These are phyloP conservation scores for Xylaria sp. DNA, from an alignment of 2,329 filamentous ascomycete genomes.

Conservation along the genomic window DNA sequence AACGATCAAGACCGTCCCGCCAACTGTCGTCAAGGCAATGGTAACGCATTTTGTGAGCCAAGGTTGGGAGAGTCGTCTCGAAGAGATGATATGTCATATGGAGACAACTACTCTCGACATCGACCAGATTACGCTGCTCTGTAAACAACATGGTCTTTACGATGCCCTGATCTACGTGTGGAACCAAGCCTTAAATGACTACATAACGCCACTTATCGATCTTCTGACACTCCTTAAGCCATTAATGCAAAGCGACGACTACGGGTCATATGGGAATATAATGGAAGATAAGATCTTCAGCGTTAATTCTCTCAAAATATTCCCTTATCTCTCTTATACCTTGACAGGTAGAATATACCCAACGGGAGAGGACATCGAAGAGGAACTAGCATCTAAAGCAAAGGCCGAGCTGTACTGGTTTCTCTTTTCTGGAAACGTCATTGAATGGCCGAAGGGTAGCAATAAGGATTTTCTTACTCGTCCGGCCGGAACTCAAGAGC, in stretches of 20 bases:
- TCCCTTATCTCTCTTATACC: constrained; percentile 92
- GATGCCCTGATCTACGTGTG: constrained; percentile 97
- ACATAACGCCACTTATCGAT: constrained; percentile 89
- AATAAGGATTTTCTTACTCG: constrained; percentile 70
- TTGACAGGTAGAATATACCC: constrained; percentile 93
- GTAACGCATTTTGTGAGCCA: constrained; percentile 82
- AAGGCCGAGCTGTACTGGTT: constrained; percentile 94
- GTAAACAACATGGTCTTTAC: constrained; percentile 91
- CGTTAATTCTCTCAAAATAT: constrained; percentile 86
- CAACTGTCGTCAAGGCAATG: constrained; percentile 84
- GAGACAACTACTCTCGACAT: constrained; percentile 92
- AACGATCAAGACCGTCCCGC: constrained; percentile 79
- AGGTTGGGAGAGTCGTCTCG: constrained; percentile 79
- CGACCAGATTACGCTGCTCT: constrained; percentile 89
- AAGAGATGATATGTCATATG: constrained; percentile 94
- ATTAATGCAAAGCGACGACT: constrained; percentile 66
- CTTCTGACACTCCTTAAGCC: constrained; percentile 75
- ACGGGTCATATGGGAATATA: constrained; percentile 61
- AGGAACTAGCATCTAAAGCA: constrained; percentile 76
- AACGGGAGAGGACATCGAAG: constrained; percentile 78
- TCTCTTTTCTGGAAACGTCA: constrained; percentile 84
- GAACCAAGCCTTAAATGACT: constrained; percentile 90
- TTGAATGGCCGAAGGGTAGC: constrained; percentile 77
- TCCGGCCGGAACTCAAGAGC: constrained; percentile 66
- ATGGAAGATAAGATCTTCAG: constrained; percentile 70